Base-by-base conservation (phyloP, 2,329 filamentous ascomycete species). In the Apiospora kogelbergensis region DNA sequence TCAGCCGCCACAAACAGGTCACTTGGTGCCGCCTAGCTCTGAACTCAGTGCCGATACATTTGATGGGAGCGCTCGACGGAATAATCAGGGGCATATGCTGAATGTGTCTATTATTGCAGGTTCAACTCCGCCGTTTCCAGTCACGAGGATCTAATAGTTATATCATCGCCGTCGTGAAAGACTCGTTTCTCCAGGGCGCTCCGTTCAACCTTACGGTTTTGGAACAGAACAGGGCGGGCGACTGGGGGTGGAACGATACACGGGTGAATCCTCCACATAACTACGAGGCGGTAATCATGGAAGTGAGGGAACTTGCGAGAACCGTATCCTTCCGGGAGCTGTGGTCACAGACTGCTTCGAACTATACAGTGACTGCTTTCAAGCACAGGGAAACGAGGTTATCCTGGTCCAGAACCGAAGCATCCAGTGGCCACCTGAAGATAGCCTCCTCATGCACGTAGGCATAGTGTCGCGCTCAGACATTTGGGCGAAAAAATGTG, bases 401-500 rank as follows among this genome's bases (percentile, higher is more conserved):
- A 46, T 74, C 1, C 41, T 74, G 22, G 68, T 70, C 37, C 73
- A 72, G 41, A 73, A 74, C 22, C 53, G 70, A 33, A 70, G 65
- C 7, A 63, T 46, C 11, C 48, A 60, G n/a, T 13, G 33, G 2
- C 24, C 48, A 5, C 26, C n/a, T 0, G n/a, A 70, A 48, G 71
- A 67, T 53, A 73, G 71, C 60, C 60, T 74, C 7, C 65, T 74
- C 11, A 57, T 75, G n/a, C 73, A 74, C 33, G 70, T 71, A 3
- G 69, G 66, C 26, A 66, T 73, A 24, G 42, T 46, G 1, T 72
- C 72, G 22, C 44, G 72, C 6, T 72, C 63, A 33, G 72, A 74
- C 33, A 71, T 73, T 65, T 76, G 74, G 75, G 71, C 71, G 6
- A 76, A 78, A 69, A 75, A 76, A 68, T 76, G 65, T 78, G 75